Evolutionary conservation across 2,329 filamentous ascomycete genomes (phyloP).

Genomic region (Epichloe typhina): DNA sequence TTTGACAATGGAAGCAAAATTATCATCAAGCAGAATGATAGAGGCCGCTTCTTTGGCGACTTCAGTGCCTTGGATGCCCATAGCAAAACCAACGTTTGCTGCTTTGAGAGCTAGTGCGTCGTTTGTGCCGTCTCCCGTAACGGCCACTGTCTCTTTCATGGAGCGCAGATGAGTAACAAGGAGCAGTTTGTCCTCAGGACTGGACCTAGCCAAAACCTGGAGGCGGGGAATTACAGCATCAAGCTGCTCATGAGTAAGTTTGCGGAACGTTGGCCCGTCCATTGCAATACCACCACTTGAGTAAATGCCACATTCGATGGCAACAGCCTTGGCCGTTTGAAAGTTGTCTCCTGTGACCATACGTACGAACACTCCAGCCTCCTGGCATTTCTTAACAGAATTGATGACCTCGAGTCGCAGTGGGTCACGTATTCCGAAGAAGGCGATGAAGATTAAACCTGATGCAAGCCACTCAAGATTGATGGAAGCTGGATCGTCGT

Average conservation of each 20-base stretch:
- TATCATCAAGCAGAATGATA: conserved; percentile 53
- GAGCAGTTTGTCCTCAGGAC: conserved; percentile 55
- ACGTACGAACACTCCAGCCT: conserved; percentile 52
- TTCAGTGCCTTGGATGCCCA: conserved; percentile 54
- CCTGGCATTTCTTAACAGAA: conserved; percentile 48
- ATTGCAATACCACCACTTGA: conserved; percentile 55
- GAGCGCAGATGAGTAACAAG: conserved; percentile 51
- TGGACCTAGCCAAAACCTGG: conserved; percentile 55
- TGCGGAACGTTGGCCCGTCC: conserved; percentile 39
- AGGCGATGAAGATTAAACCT: conserved; percentile 32
- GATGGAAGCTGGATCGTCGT: conserved; percentile 20
- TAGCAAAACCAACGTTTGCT: conserved; percentile 54
- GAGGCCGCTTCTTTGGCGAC: conserved; percentile 54
- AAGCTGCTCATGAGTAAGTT: conserved; percentile 34
- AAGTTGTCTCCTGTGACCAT: conserved; percentile 44
- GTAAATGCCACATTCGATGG: conserved; percentile 27
- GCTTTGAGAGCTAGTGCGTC: conserved; percentile 53
- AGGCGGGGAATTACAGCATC: conserved; percentile 45
- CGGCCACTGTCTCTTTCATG: conserved; percentile 52
- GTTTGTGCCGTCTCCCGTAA: conserved; percentile 54
- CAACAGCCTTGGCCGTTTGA: conserved; percentile 31
- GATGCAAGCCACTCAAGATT: conserved; percentile 28
- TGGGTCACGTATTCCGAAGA: conserved; percentile 56
- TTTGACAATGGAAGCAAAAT: conserved; percentile 51
- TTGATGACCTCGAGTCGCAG: conserved; percentile 47